Conservation (phyloP, 2,329 filamentous ascomycete genomes). For the Colletotrichum simmondsii region DNA sequence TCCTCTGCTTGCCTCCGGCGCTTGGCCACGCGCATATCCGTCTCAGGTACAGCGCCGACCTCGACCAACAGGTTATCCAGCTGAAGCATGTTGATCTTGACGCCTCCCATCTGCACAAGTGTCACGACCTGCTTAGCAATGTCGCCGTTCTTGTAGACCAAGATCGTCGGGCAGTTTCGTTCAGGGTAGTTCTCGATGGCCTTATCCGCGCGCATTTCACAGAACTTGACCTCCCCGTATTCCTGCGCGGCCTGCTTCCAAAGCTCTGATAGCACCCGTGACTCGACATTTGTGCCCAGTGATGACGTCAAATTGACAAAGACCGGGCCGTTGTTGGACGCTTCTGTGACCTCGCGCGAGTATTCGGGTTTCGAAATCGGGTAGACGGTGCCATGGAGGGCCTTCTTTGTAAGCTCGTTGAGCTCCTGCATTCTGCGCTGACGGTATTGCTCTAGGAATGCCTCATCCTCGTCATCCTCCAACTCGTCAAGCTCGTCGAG, state of each 20-base stretch:
- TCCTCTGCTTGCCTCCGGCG: slow-evolving; percentile 69
- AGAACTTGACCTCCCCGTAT: slow-evolving; percentile 97
- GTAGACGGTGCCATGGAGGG: slow-evolving; percentile 90
- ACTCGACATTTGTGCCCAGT: slow-evolving; percentile 84
- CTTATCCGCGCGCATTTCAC: slow-evolving; percentile 90
- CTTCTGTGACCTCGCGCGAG: slow-evolving; percentile 89
- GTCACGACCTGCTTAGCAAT: slow-evolving; percentile 95
- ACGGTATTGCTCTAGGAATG: slow-evolving; percentile 87
- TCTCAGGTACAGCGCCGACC: slow-evolving; percentile 80
- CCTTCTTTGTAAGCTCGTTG: slow-evolving; percentile 77
- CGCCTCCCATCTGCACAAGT: slow-evolving; percentile 80
- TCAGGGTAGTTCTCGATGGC: slow-evolving; percentile 98
- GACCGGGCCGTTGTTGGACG: slow-evolving; percentile 75
- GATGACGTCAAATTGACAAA: slow-evolving; percentile 87
- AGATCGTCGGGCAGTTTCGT: slow-evolving; percentile 90
- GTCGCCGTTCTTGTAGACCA: slow-evolving; percentile 92
- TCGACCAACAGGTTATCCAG: slow-evolving; percentile 86
- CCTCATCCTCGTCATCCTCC: slow-evolving; percentile 95
- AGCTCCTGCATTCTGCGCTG: slow-evolving; percentile 90
- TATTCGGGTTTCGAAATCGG: slow-evolving; percentile 96
- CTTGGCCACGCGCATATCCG: slow-evolving; percentile 81
- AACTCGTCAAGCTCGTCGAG: slow-evolving; percentile 93
- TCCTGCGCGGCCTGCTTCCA: slow-evolving; percentile 87
- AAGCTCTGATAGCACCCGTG: slow-evolving; percentile 82
- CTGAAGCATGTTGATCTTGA: slow-evolving; percentile 76